Conservation (phyloP, 345 rosid genomes). For the Dimocarpus longan region DNA sequence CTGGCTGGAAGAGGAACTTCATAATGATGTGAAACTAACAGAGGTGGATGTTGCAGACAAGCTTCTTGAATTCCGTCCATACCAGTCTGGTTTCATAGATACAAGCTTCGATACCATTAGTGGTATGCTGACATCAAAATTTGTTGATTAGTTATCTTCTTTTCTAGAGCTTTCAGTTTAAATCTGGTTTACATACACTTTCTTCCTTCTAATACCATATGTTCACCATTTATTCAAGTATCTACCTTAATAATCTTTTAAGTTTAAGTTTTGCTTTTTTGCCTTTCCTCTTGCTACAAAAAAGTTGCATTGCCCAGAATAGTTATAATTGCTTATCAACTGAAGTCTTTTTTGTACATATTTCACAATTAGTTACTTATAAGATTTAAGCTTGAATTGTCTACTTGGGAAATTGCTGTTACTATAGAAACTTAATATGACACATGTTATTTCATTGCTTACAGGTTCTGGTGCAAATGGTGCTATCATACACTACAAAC, state of each 20-base stretch:
- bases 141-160: conserved; percentile 10
- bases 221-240: background rate
- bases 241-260: background rate
- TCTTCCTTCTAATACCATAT: background rate
- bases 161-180: conserved; percentile 8
- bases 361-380: background rate
- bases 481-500: conserved; percentile 91
- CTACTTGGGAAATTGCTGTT: background rate
- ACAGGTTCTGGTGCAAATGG: conserved; percentile 97
- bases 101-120: conserved; percentile 97
- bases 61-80: conserved; percentile 84
- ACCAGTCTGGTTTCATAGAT: conserved; percentile 82
- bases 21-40: conserved; percentile 57
- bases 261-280: background rate
- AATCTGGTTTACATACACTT: background rate
- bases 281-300: background rate
- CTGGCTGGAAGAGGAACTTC: conserved; percentile 89
- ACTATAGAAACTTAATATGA: background rate
- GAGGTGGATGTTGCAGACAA: conserved; percentile 89
- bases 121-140: conserved; percentile 42
- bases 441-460: conserved; percentile 18
- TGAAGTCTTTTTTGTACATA: background rate
- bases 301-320: background rate
- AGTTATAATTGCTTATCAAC: background rate
- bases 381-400: background rate